These are phyloP conservation scores for Triglochin maritima DNA, from an alignment of 106 monocot species.

Conservation along the genomic window DNA sequence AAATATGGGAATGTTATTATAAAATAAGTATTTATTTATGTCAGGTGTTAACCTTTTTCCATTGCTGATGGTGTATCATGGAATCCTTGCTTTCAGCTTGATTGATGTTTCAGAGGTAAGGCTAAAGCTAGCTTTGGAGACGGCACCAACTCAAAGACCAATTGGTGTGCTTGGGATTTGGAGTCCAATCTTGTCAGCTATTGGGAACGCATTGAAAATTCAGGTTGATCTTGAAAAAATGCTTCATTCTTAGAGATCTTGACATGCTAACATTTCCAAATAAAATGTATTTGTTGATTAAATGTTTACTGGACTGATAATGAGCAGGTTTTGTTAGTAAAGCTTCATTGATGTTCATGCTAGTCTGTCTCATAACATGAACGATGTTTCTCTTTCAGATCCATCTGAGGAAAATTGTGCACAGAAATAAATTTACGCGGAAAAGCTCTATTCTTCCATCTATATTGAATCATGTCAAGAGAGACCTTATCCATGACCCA, in stretches of 20 bases:
- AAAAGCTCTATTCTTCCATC: conserved; percentile 74
- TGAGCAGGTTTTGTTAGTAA: background rate
- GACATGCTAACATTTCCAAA: background rate
- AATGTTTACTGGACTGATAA: background rate
- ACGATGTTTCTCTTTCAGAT: conserved; percentile 35
- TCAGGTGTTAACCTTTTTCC: too few relatives aligned
- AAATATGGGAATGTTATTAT: too few relatives aligned
- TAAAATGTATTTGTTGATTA: background rate
- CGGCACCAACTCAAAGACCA: conserved; percentile 85
- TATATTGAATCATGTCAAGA: conserved; percentile 67
- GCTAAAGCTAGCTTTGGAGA: conserved; percentile 84
- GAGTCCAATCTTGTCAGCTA: conserved; percentile 87
- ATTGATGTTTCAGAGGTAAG: conserved; percentile 97
- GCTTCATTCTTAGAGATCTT: background rate
- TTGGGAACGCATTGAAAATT: conserved; percentile 94
- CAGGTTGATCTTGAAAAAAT: conserved; percentile 43
- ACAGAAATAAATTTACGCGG: conserved; percentile 61
- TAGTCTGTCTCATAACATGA: background rate
- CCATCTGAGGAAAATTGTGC: conserved; percentile 85
- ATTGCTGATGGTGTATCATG: too few relatives aligned
- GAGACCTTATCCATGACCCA: conserved; percentile 98
- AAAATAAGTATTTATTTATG: too few relatives aligned
- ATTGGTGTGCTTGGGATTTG: conserved; percentile 89
- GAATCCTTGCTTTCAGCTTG: conserved; percentile 32
- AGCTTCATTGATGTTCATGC: background rate